Evolutionary conservation across 208 protist species (phyloP).

Genomic region (Balamuthia mandrillaris): DNA sequence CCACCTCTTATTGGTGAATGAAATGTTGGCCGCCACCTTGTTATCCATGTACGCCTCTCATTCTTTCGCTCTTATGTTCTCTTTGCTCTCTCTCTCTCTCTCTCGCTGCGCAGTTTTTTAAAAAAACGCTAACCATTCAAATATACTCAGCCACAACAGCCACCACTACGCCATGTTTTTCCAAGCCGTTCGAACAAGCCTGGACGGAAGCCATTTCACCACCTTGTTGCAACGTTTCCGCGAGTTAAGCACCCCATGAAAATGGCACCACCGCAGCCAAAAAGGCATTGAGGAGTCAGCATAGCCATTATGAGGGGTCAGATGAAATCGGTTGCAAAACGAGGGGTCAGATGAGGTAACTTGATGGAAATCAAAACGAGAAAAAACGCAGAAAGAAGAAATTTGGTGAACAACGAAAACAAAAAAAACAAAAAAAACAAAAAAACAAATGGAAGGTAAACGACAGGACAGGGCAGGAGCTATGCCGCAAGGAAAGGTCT

Average conservation of each 20-base stretch:
- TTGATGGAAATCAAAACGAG: neutral
- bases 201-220: neutral
- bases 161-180: constrained; percentile 18
- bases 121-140: too few relatives aligned
- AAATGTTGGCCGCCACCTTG: neutral
- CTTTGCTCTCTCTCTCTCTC: neutral
- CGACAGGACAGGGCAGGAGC: neutral
- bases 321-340: neutral
- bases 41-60: neutral
- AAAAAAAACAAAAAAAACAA: neutral
- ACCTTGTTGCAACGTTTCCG: neutral
- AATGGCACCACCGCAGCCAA: neutral
- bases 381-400: neutral
- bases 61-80: neutral
- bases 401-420: neutral
- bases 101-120: neutral
- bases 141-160: constrained; percentile 11
- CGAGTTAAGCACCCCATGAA: neutral
- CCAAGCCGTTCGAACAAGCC: neutral
- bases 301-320: neutral
- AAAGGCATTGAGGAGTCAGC: neutral
- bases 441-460: neutral
- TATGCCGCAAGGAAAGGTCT: neutral
- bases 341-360: neutral
- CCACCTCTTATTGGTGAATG: neutral